phyloP scores from a whole-genome alignment of 164 flowering plant genomes.

The Magnolia kwangsiensis region DNA sequence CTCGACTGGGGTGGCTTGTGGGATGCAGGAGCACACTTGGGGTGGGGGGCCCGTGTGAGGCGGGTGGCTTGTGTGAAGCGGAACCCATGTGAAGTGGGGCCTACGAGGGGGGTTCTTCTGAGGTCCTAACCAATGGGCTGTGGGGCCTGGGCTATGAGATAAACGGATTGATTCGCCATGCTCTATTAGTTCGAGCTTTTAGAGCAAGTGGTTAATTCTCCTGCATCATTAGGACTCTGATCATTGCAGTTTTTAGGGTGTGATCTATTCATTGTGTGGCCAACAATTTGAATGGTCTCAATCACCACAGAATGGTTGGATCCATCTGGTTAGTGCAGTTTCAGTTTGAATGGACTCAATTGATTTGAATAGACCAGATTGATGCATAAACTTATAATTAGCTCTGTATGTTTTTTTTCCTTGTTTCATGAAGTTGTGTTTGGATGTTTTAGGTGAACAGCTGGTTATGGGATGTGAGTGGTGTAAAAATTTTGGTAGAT shows the following conservation, averaged over 20 bases:
- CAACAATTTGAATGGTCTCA: neutral
- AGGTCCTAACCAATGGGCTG: too few species aligned
- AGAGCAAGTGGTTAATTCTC: too few species aligned
- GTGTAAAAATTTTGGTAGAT: constrained; percentile 74
- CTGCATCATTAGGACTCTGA: too few species aligned
- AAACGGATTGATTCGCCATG: too few species aligned
- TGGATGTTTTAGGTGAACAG: constrained; percentile 65
- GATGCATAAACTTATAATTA: neutral
- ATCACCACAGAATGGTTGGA: neutral
- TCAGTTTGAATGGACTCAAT: neutral
- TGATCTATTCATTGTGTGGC: neutral
- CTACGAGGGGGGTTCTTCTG: too few species aligned
- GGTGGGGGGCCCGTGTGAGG: too few species aligned
- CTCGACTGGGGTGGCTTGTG: too few species aligned
- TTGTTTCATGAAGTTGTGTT: neutral
- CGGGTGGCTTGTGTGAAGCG: too few species aligned
- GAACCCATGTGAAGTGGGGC: too few species aligned
- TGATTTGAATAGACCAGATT: neutral
- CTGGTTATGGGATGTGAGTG: constrained; percentile 88
- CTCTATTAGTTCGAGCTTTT: too few species aligned
- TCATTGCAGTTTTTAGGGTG: neutral
- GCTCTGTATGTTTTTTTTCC: neutral
- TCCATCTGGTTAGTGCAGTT: neutral
- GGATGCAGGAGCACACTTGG: too few species aligned
- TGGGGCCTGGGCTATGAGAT: too few species aligned